Evolutionary conservation across 2,329 filamentous ascomycete genomes (phyloP), one percentile per base, ranked within the genome.

Genomic region (Alternaria incomplexa): DNA sequence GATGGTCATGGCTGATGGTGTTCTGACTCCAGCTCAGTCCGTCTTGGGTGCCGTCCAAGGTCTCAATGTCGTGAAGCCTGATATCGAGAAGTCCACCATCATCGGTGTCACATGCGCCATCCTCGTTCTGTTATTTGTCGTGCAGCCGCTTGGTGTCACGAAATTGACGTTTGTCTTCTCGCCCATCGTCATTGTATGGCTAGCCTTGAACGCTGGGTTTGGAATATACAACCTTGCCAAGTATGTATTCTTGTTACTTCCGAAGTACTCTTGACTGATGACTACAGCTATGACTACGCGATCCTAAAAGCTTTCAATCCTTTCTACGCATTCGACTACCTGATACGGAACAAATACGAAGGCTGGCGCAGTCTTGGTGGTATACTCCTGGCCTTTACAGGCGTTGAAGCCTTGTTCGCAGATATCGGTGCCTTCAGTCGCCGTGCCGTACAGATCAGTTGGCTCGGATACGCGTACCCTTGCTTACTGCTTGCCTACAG

Each of bases 341-440:
- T 92, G 43, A 77, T 86, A 20, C 83, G 86, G 13, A 88, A 90
- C 70, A 83, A 84, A 56, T 82, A 85, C 4, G 82, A 85, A 6
- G 89, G 88, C 0, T 92, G 90, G 89, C 83, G 82, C 61, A 87
- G 85, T 62, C 83, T 92, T 2, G 90, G 89, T n/a, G 91, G 91
- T 5, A 86, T 93, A 20, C 78, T 94, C 3, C 85, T 94, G 10
- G 86, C 89, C 3, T 93, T 94, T 71, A 93, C 91, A 2, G 91
- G 78, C 46, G 90, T 92, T n/a, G 91, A 93, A 75, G 90, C 91
- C 1, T 83, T 94, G 1, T 94, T 93, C 73, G 91, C 91, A 4
- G 91, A 94, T 70, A 83, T 94, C 7, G 91, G 91, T 32, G 91
- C 91, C 22, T 94, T 94, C 77, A 87, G 86, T 76, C 85, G 86